Conservation (phyloP, 306 rosid genomes). For the Malus orientalis region DNA sequence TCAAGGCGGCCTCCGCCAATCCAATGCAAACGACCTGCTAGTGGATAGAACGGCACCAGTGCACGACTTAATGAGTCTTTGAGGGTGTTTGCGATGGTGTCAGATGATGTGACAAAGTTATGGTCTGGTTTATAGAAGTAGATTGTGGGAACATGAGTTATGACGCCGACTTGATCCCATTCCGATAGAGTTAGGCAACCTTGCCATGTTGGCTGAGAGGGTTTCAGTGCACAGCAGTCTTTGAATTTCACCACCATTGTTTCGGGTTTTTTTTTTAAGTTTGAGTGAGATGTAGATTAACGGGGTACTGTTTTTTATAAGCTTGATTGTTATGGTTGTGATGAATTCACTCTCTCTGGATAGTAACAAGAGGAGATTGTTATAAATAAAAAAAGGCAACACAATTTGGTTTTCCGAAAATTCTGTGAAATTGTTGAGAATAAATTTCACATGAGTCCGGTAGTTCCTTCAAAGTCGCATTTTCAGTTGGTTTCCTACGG, state of each 20-base stretch:
- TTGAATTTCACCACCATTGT: conserved; percentile 33
- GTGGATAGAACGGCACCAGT: conserved; percentile 53
- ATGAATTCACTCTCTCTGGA: too few relatives aligned
- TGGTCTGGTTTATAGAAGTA: conserved; percentile 33
- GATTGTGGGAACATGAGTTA: conserved; percentile 42
- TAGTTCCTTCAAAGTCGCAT: not conserved
- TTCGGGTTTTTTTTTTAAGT: not conserved
- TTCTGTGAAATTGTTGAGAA: not conserved
- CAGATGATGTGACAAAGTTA: not conserved
- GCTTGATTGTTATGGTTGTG: not conserved
- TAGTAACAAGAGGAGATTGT: not conserved
- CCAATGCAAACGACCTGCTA: conserved; percentile 53
- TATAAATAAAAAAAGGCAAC: not conserved
- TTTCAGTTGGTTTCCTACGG: not conserved
- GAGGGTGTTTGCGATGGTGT: conserved; percentile 23
- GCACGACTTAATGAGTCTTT: conserved; percentile 35
- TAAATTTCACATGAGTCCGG: not conserved
- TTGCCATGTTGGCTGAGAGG: conserved; percentile 30
- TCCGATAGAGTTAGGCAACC: conserved; percentile 34
- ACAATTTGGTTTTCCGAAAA: not conserved
- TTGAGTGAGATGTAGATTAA: not conserved
- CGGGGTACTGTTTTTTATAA: not conserved
- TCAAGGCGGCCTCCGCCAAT: conserved; percentile 35
- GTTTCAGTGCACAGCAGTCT: conserved; percentile 22
- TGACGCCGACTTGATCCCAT: conserved; percentile 45